Conservation (phyloP, 345 rosid species). For the Gossypium turneri region DNA sequence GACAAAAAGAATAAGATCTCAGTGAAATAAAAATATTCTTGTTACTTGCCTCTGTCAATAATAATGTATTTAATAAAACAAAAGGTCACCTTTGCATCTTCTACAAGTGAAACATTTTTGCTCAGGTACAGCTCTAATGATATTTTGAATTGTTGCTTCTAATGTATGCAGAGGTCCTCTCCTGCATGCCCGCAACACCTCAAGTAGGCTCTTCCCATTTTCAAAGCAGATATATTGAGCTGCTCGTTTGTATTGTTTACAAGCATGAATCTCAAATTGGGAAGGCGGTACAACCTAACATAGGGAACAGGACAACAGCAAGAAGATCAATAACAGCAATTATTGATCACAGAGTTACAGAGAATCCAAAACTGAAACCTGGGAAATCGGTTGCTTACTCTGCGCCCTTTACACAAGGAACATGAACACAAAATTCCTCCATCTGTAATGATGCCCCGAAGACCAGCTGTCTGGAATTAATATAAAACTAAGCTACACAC, state of each 20-base stretch:
- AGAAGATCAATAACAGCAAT: constrained; percentile 18
- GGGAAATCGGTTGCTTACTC: constrained; percentile 45
- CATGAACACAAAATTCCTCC: constrained; percentile 93
- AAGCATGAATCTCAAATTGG: constrained; percentile 96
- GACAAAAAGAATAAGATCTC: constrained; percentile 16
- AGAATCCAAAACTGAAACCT: constrained; percentile 22
- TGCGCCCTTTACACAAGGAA: constrained; percentile 68
- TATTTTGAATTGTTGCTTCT: constrained; percentile 63
- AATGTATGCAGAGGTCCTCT: constrained; percentile 60
- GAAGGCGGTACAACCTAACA: constrained; percentile 90
- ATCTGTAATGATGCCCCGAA: constrained; percentile 81
- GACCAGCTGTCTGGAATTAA: constrained; percentile 78
- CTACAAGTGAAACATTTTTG: constrained; percentile 72
- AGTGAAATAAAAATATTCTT: constrained; percentile 7
- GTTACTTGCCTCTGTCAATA: constrained; percentile 3
- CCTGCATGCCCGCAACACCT: constrained; percentile 79
- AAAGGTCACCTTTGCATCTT: constrained; percentile 69
- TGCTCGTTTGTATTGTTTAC: constrained; percentile 85
- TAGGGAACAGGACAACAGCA: constrained; percentile 12
- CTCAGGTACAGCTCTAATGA: constrained; percentile 49
- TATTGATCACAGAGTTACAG: constrained; percentile 20
- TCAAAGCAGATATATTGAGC: constrained; percentile 93
- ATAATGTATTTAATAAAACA: constrained; percentile 3
- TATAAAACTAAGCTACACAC: neutral
- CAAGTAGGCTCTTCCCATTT: constrained; percentile 98